Evolutionary conservation across 441 rosid genomes (phyloP).

Genomic region (Pelargonium australe): DNA sequence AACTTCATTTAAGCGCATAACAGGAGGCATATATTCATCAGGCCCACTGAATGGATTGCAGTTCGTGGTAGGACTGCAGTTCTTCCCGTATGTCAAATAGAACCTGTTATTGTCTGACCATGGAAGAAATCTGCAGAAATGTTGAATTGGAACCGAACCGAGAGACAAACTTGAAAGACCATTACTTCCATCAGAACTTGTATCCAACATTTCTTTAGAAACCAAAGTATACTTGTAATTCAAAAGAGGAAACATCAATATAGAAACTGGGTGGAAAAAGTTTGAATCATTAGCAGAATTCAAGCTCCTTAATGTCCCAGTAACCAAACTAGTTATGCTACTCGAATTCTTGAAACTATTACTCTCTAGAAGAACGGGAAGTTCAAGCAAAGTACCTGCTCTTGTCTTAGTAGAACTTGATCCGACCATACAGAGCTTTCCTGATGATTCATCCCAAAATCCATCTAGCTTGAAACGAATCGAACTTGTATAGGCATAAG

Average conservation of each 20-base stretch:
- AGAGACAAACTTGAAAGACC: background rate
- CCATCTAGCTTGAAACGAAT: background rate
- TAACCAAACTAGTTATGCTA: slow-evolving; percentile 26
- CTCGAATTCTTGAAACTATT: slow-evolving; percentile 20
- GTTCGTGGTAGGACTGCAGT: background rate
- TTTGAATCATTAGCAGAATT: slow-evolving; percentile 14
- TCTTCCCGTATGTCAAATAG: background rate
- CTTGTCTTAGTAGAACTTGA: background rate
- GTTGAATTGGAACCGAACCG: background rate
- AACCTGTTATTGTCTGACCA: background rate
- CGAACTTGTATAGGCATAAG: background rate
- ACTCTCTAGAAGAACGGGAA: slow-evolving; percentile 29
- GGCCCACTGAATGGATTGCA: background rate
- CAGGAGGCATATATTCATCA: background rate
- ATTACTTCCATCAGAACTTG: background rate
- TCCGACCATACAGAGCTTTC: slow-evolving; percentile 2
- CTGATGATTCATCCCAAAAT: background rate
- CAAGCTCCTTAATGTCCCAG: slow-evolving; percentile 33
- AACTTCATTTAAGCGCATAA: background rate
- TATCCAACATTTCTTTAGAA: background rate
- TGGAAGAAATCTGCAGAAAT: background rate
- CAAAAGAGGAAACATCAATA: slow-evolving; percentile 31
- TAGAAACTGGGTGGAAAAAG: slow-evolving; percentile 26
- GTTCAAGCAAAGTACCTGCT: background rate
- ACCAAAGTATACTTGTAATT: slow-evolving; percentile 2